phyloP scores from a whole-genome alignment of 176 grass and related monocot genomes.

The Zoysia japonica region DNA sequence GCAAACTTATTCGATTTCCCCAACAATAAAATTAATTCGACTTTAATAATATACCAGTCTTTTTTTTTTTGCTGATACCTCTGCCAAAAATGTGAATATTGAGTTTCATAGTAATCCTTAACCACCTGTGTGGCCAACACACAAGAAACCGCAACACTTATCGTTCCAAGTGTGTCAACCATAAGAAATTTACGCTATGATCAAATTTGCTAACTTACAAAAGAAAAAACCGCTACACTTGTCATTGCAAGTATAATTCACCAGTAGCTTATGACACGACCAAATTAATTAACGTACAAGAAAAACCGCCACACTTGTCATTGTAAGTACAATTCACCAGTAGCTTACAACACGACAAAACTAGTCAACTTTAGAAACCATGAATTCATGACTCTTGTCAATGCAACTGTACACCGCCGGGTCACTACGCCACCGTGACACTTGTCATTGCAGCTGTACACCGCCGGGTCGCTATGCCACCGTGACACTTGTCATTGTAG shows the following conservation, averaged over 20 bases:
- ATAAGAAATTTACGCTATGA: too few species aligned
- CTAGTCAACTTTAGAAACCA: too few species aligned
- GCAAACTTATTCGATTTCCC: background rate
- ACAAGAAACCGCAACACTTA: too few species aligned
- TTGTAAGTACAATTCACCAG: background rate
- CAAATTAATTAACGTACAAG: background rate
- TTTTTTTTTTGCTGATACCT: background rate
- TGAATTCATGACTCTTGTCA: too few species aligned
- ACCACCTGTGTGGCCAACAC: too few species aligned
- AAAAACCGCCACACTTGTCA: background rate
- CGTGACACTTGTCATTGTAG: background rate
- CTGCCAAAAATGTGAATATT: background rate
- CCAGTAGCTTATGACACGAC: background rate
- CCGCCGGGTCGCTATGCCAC: background rate
- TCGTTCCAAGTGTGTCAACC: too few species aligned
- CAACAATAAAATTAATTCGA: background rate
- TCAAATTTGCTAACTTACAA: background rate
- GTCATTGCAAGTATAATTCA: background rate
- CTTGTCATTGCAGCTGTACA: background rate
- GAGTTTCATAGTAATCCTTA: background rate
- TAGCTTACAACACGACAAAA: background rate
- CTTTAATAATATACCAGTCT: too few species aligned
- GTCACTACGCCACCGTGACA: background rate
- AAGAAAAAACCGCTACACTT: too few species aligned
- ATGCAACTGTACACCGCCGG: too few species aligned